Conservation (phyloP, 192 early-diverging fungal genomes). For the Podila epicladia region DNA sequence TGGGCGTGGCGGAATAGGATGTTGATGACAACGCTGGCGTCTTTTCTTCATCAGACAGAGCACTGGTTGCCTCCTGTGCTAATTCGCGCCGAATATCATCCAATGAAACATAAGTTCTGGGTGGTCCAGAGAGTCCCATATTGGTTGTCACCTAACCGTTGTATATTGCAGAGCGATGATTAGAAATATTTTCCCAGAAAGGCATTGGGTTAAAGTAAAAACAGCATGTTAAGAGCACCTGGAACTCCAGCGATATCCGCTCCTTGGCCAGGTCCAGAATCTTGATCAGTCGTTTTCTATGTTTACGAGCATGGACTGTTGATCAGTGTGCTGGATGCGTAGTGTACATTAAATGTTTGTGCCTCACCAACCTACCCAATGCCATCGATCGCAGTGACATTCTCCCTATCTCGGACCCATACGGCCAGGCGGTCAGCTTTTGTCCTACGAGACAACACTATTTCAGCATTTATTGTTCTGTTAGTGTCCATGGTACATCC, state of each 20-base stretch:
- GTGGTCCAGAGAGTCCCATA: constrained; percentile 1
- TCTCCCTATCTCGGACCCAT: constrained; percentile 56
- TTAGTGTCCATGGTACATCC: too few relatives aligned
- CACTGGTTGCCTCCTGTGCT: constrained; percentile 5
- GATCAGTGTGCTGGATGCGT: not conserved
- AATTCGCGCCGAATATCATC: constrained; percentile 26
- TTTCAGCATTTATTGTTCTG: not conserved
- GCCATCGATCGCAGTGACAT: constrained; percentile 54
- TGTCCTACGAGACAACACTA: constrained; percentile 52
- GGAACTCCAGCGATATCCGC: constrained; percentile 53
- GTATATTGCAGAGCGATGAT: not conserved
- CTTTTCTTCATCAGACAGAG: not conserved
- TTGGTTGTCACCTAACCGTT: constrained; percentile 23
- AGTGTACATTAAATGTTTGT: not conserved
- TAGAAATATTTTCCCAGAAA: too few relatives aligned
- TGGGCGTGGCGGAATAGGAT: constrained; percentile 25
- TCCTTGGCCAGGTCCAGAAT: constrained; percentile 51
- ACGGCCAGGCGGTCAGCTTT: constrained; percentile 54
- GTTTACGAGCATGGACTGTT: not conserved
- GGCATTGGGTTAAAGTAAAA: not conserved
- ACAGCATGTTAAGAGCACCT: constrained; percentile 14
- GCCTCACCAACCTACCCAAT: constrained; percentile 47
- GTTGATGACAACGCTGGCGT: constrained; percentile 18
- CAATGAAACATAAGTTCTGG: constrained; percentile 17
- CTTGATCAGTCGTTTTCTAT: constrained; percentile 45